Conservation (phyloP, 2,329 filamentous ascomycete genomes). For the Claviceps capensis region DNA sequence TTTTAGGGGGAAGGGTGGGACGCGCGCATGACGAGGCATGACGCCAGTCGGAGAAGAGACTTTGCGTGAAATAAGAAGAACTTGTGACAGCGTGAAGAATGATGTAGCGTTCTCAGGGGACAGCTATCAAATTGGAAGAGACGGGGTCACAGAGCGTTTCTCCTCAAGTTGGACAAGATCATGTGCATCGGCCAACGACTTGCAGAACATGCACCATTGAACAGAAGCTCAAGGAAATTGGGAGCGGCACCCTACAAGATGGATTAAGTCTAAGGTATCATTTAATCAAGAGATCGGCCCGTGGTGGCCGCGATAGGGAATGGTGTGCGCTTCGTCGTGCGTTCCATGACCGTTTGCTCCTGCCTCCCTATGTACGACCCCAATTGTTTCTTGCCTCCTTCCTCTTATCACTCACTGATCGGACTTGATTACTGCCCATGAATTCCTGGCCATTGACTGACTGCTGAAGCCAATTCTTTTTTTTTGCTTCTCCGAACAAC, state of each 20-base stretch:
- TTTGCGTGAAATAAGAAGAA: not conserved
- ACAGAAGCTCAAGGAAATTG: not conserved
- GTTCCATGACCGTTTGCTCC: conserved; percentile 1
- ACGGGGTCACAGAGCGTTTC: not conserved
- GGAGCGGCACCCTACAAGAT: too few species aligned
- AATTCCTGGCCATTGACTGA: not conserved
- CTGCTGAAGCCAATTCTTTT: not conserved
- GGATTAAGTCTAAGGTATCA: not conserved
- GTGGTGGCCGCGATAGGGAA: not conserved
- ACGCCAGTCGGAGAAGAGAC: not conserved
- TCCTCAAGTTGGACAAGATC: not conserved
- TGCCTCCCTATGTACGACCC: conserved; percentile 3
- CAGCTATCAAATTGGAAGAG: not conserved
- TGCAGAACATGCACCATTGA: not conserved
- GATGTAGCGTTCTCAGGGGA: not conserved
- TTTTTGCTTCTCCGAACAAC: not conserved
- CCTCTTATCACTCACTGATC: not conserved
- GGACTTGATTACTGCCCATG: not conserved
- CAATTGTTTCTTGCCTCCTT: conserved; percentile 1
- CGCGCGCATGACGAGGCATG: not conserved
- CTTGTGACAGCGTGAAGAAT: not conserved
- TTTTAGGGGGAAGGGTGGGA: too few species aligned
- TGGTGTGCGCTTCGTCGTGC: not conserved
- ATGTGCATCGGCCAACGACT: not conserved
- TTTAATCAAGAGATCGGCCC: not conserved